Evolutionary conservation across 148 eudicot genomes (phyloP).

Genomic region (Gaultheria prostrata): DNA sequence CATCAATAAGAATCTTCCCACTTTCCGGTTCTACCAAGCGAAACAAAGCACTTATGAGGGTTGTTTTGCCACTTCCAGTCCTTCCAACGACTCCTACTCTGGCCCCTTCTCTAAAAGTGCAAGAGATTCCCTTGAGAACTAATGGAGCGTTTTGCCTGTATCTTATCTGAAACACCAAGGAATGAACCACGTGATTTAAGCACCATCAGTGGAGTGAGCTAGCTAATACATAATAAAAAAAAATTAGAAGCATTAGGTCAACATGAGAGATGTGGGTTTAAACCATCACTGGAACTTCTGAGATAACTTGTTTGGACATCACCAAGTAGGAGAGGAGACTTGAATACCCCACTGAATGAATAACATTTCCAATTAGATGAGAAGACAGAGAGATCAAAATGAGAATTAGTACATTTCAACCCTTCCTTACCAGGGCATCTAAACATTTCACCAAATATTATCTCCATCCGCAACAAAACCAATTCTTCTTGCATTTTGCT

Average conservation of each 20-base stretch:
- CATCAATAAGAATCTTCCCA: slow-evolving; percentile 53
- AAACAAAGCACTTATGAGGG: slow-evolving; percentile 58
- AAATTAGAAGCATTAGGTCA: not conserved
- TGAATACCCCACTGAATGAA: not conserved
- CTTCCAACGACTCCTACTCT: slow-evolving; percentile 68
- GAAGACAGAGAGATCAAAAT: not conserved
- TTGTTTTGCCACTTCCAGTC: slow-evolving; percentile 77
- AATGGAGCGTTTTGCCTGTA: slow-evolving; percentile 60
- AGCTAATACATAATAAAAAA: not conserved
- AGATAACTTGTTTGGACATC: not conserved
- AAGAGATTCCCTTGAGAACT: slow-evolving; percentile 66
- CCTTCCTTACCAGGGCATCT: not conserved
- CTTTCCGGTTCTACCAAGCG: slow-evolving; percentile 57
- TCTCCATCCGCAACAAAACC: not conserved
- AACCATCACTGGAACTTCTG: not conserved
- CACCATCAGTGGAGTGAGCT: not conserved
- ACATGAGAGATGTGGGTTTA: not conserved
- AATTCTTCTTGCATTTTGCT: not conserved
- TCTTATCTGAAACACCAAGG: slow-evolving; percentile 37
- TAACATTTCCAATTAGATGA: not conserved
- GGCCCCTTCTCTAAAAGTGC: slow-evolving; percentile 51
- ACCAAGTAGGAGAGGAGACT: not conserved
- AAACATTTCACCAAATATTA: not conserved
- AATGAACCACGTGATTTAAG: not conserved
- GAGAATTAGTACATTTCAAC: not conserved